Base-by-base conservation (phyloP, 768 basidiomycete genomes). In the Leccinum barrowsii region DNA sequence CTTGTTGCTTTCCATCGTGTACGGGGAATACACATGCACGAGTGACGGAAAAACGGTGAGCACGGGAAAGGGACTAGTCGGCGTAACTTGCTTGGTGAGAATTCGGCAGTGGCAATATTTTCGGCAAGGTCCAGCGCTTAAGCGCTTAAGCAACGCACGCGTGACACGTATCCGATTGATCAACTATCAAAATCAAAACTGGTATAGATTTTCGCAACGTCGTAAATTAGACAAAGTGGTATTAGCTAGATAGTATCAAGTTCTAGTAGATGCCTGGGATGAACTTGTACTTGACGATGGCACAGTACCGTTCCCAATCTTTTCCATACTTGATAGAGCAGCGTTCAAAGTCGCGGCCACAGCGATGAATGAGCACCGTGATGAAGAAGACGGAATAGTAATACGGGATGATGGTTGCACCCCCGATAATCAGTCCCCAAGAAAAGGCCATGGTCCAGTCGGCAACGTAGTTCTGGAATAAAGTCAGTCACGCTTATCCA, bases 331-430 rank as follows among this genome's bases (percentile, higher is more conserved):
- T 98, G 64, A 82, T 72, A 2, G 87, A 86, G 74, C 94, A 94
- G 80, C 95, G 82, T 73, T 95, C 96, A 73, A 98, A 97, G 80
- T 99, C 97, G 54, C 97, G 86, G 0, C 88, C 83, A 66, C 89
- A 91, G 35, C 97, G 85, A 69, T 98, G 97, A 42, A 93, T 80
- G 55, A 99, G 85, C 21, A 98, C 95, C 48, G 82, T 82, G 68
- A 96, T 87, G 80, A 98, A 98, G 82, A 98, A 99, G 52, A 94
- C 80, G 12, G 93, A 93, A 76, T 98, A 98, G 76, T 92, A 99
- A 77, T 95, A 95, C 1, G 94, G 94, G 69, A 98, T 96, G 51
- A 88, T 82, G 30, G 87, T 86, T 15, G 86, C 81, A 4, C 82
- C 76, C 24, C 92, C 90, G 51, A 91, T 83, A 70, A 87, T 76